Evolutionary conservation across 1,139 yeast species (phyloP).

Genomic region (Lodderomyces elongisporus): DNA sequence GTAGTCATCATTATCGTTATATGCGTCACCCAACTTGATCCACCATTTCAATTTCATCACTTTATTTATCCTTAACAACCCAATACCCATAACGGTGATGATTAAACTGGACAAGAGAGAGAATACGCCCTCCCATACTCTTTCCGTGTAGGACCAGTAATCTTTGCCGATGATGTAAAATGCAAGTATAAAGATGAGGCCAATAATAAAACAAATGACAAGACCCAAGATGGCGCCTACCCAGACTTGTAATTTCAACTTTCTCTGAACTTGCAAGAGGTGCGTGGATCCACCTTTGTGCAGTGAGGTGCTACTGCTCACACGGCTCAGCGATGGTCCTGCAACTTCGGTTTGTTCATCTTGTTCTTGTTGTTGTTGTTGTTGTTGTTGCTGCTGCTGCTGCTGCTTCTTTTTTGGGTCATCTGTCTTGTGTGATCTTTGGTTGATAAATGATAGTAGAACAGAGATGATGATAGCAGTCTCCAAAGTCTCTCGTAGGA

Average conservation of each 20-base stretch:
- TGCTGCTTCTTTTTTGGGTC: no score
- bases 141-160: constrained; percentile 77
- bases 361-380: neutral
- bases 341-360: neutral
- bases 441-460: constrained; percentile 72
- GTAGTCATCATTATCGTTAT: constrained; percentile 17
- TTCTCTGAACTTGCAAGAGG: constrained; percentile 15
- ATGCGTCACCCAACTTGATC: constrained; percentile 43
- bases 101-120: constrained; percentile 74
- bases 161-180: constrained; percentile 77
- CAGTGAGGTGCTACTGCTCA: neutral
- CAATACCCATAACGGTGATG: constrained; percentile 86
- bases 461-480: constrained; percentile 87
- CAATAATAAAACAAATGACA: constrained; percentile 67
- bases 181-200: constrained; percentile 67
- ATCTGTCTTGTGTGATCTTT: constrained; percentile 27
- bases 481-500: constrained; percentile 80
- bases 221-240: constrained; percentile 72
- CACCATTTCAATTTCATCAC: constrained; percentile 50
- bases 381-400: constrained; percentile 2
- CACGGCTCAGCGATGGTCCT: neutral
- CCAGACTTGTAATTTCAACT: constrained; percentile 72
- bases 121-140: constrained; percentile 89
- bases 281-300: constrained; percentile 2
- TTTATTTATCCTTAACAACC: constrained; percentile 76